Conservation (phyloP, 768 basidiomycete genomes). For the Suillus clintonianus region DNA sequence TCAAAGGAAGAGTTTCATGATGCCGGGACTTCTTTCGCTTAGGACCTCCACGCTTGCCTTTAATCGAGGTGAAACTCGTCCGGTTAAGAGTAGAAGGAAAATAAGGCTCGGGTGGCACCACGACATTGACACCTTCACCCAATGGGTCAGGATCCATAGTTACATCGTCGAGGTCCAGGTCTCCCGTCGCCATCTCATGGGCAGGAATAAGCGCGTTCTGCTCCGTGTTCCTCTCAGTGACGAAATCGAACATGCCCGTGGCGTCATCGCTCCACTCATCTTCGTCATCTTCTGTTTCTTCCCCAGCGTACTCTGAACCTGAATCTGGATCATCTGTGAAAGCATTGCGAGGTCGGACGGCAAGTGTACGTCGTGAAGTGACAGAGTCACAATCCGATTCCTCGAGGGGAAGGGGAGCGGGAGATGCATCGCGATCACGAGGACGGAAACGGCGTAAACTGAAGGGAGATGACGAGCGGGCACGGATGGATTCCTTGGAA, state of each 20-base stretch:
- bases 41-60: constrained; percentile 36
- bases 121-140: constrained; percentile 90
- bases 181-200: constrained; percentile 14
- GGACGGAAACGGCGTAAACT: constrained; percentile 66
- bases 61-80: constrained; percentile 38
- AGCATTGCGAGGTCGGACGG: constrained; percentile 58
- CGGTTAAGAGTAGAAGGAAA: constrained; percentile 74
- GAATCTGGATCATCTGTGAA: constrained; percentile 62
- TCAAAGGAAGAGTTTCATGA: constrained; percentile 64
- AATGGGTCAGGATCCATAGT: constrained; percentile 75
- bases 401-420: constrained; percentile 57
- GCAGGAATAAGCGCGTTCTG: constrained; percentile 63
- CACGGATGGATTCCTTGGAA: constrained; percentile 56
- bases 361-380: constrained; percentile 35
- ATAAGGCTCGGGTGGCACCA: constrained; percentile 82
- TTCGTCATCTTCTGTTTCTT: constrained; percentile 55
- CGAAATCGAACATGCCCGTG: constrained; percentile 62
- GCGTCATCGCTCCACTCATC: constrained; percentile 63
- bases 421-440: constrained; percentile 56
- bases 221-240: constrained; percentile 89
- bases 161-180: constrained; percentile 48
- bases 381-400: constrained; percentile 52
- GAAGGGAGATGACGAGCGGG: constrained; percentile 83
- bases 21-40: constrained; percentile 63
- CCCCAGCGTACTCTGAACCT: constrained; percentile 59